Percentiles rank a stretch among this genome's conserved stretches.
phyloP scores from a whole-genome alignment of 176 grass and related monocot genomes.

The Aegilops bicornis region DNA sequence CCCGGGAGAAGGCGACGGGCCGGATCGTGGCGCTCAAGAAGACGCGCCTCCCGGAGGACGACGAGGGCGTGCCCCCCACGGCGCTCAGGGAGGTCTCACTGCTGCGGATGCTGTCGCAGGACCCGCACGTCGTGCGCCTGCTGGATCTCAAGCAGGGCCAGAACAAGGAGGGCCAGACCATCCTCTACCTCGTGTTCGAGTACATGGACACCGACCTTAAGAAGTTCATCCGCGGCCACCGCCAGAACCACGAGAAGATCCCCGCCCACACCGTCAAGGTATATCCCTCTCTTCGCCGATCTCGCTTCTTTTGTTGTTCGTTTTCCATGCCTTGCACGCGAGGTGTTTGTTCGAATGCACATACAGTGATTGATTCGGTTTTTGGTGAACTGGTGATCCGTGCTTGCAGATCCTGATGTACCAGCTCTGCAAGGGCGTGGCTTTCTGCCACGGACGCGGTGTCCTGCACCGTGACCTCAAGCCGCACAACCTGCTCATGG shows the following conservation, averaged over 20 bases:
- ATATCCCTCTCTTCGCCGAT: background rate
- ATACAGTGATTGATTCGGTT: background rate
- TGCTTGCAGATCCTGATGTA: conserved; percentile 90
- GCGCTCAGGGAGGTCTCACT: conserved; percentile 94
- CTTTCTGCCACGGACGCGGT: conserved; percentile 81
- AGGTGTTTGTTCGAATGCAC: conserved; percentile 28
- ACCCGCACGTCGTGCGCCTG: conserved; percentile 83
- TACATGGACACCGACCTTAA: conserved; percentile 99
- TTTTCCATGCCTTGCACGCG: background rate
- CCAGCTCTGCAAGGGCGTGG: conserved; percentile 89
- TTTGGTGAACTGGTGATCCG: background rate
- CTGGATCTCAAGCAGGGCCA: conserved; percentile 92
- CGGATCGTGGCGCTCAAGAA: conserved; percentile 98
- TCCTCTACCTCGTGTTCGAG: conserved; percentile 97
- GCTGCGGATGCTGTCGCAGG: conserved; percentile 95
- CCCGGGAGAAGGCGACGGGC: conserved; percentile 88
- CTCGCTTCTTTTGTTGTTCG: background rate
- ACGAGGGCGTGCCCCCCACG: conserved; percentile 96
- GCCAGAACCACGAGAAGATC: conserved; percentile 62
- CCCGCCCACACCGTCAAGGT: conserved; percentile 67
- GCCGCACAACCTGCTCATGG: conserved; percentile 97
- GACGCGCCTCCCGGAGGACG: conserved; percentile 95
- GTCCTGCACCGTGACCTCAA: conserved; percentile 94
- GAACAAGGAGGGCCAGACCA: conserved; percentile 89
- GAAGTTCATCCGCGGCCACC: conserved; percentile 87